phyloP scores from a whole-genome alignment of 2,329 filamentous ascomycete genomes.

The Cercospora canescens region DNA sequence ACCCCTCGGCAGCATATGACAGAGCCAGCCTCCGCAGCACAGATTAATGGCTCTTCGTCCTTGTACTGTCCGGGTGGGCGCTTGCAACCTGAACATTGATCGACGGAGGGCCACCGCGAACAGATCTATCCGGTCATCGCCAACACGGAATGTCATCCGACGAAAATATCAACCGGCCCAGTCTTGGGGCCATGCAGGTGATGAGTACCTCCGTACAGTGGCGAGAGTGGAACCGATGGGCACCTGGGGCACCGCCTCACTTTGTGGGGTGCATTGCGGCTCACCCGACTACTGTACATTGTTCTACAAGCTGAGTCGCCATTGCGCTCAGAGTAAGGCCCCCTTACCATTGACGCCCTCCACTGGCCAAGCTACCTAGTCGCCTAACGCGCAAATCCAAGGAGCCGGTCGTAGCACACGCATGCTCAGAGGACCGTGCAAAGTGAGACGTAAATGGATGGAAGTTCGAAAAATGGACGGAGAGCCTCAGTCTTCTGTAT shows the following conservation, averaged over 20 bases:
- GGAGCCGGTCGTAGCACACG: not conserved
- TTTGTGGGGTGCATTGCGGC: not conserved
- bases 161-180: not conserved
- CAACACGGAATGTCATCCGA: not conserved
- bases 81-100: not conserved
- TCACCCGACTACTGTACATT: conserved; percentile 8
- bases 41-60: not conserved
- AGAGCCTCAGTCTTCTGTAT: not conserved
- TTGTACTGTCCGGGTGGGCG: not conserved
- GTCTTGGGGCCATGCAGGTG: not conserved
- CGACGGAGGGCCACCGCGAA: not conserved
- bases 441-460: not conserved
- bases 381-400: not conserved
- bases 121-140: not conserved
- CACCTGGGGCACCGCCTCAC: not conserved
- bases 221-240: not conserved
- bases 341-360: not conserved
- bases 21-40: not conserved
- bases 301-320: conserved; percentile 1
- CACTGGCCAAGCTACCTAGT: not conserved
- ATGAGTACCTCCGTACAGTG: no score
- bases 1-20: conserved; percentile 9
- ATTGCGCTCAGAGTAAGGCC: not conserved
- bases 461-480: not conserved
- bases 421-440: not conserved